Evolutionary conservation across 805 yeast species (phyloP).

Genomic region (Metschnikowia drakensbergensis): DNA sequence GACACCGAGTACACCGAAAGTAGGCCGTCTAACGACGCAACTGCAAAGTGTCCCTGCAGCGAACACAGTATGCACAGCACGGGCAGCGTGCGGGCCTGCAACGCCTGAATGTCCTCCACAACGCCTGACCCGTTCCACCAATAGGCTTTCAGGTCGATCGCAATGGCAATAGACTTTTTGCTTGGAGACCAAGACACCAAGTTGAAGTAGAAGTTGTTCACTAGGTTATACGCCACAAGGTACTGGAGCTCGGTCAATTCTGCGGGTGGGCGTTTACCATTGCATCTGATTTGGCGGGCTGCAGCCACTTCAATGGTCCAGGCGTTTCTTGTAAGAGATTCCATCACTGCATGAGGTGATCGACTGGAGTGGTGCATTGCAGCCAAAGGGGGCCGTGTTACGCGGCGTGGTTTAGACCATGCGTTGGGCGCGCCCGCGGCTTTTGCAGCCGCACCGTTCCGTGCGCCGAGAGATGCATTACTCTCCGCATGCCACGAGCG

Average conservation of each 20-base stretch:
- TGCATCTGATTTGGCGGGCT: no score
- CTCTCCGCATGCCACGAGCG: not conserved
- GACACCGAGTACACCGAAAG: slow-evolving; percentile 40
- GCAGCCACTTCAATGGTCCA: not conserved
- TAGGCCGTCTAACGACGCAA: slow-evolving; percentile 59
- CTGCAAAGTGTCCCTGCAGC: slow-evolving; percentile 41
- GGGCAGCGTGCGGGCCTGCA: slow-evolving; percentile 9
- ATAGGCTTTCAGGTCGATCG: slow-evolving; percentile 54
- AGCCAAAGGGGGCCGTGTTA: not conserved
- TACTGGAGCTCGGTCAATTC: slow-evolving; percentile 17
- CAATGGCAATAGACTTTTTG: slow-evolving; percentile 58
- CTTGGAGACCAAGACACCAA: slow-evolving; percentile 65
- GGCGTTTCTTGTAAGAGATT: not conserved
- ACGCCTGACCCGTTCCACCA: slow-evolving; percentile 53
- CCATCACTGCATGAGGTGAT: not conserved
- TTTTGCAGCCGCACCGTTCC: slow-evolving; percentile 1
- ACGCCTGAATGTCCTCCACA: slow-evolving; percentile 43
- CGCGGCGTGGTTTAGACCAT: not conserved
- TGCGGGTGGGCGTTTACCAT: not conserved
- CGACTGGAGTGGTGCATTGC: not conserved
- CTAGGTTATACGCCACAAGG: slow-evolving; percentile 36
- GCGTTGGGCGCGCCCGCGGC: not conserved
- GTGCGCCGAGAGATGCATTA: not conserved
- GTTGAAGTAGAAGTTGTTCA: slow-evolving; percentile 77
- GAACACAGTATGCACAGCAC: slow-evolving; percentile 61